Conservation (phyloP, 2,329 filamentous ascomycete genomes). For the Aspergillus cejpii region DNA sequence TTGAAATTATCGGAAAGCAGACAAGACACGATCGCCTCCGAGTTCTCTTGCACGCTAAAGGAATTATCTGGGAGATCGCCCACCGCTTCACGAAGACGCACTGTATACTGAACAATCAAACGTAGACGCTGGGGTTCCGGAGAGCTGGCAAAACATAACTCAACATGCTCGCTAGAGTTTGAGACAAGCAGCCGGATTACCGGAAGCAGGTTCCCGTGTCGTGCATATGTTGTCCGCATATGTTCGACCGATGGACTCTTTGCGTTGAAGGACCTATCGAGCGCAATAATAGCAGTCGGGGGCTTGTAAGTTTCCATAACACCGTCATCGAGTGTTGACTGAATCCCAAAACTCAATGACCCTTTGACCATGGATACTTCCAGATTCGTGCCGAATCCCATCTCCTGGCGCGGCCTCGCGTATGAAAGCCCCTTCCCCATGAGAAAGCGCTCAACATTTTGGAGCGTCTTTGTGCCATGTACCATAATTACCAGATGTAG, state of each 20-base stretch:
- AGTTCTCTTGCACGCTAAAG: constrained; percentile 36
- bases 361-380: constrained; percentile 35
- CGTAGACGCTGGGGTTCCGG: constrained; percentile 30
- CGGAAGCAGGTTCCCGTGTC: constrained; percentile 34
- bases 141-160: constrained; percentile 38
- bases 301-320: constrained; percentile 29
- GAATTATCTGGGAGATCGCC: constrained; percentile 41
- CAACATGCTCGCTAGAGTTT: constrained; percentile 44
- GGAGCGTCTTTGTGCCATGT: constrained; percentile 30
- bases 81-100: constrained; percentile 29
- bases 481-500: constrained; percentile 38
- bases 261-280: constrained; percentile 40
- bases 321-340: constrained; percentile 25
- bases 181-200: constrained; percentile 41
- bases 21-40: constrained; percentile 31
- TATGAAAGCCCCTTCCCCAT: constrained; percentile 36
- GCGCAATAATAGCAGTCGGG: constrained; percentile 38
- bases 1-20: constrained; percentile 34
- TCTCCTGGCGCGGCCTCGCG: constrained; percentile 27
- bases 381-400: constrained; percentile 25
- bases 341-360: constrained; percentile 34
- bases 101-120: constrained; percentile 31
- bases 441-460: constrained; percentile 40
- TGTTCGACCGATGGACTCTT: constrained; percentile 36
- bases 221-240: constrained; percentile 34